Percentiles rank a stretch among this genome's conserved stretches.
Conservation (phyloP, 2,329 filamentous ascomycete genomes). For the Sporothrix pallida region DNA sequence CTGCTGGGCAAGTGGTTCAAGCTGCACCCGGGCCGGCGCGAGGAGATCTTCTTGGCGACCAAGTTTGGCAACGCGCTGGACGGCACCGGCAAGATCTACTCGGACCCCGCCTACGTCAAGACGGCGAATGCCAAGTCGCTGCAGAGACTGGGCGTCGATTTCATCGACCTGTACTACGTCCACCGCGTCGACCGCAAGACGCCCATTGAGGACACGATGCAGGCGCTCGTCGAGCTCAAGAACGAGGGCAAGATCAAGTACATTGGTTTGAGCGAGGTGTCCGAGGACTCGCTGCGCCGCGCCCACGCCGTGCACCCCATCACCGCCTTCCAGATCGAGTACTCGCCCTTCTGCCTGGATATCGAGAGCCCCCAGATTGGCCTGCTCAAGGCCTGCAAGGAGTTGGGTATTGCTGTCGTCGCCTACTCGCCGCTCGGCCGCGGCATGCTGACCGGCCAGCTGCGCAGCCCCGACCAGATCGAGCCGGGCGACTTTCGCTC, state of each 20-base stretch:
- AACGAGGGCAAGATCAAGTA: constrained; percentile 61
- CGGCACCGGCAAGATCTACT: constrained; percentile 42
- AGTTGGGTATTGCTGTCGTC: constrained; percentile 53
- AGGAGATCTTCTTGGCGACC: constrained; percentile 51
- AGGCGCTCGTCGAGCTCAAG: constrained; percentile 53
- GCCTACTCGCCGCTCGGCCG: constrained; percentile 51
- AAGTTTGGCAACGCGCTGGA: constrained; percentile 37
- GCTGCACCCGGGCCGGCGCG: constrained; percentile 47
- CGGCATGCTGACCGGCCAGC: constrained; percentile 50
- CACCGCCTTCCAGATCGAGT: constrained; percentile 49
- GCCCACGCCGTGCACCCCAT: constrained; percentile 58
- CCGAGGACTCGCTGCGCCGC: constrained; percentile 56
- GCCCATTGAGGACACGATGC: constrained; percentile 55
- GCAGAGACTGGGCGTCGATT: constrained; percentile 54
- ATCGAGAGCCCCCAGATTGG: constrained; percentile 59
- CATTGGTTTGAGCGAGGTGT: constrained; percentile 61
- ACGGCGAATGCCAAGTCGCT: constrained; percentile 47
- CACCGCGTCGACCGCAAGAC: constrained; percentile 56
- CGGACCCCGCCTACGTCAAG: constrained; percentile 42
- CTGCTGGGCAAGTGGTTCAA: constrained; percentile 54
- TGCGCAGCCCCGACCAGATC: constrained; percentile 39
- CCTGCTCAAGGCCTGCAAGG: constrained; percentile 52
- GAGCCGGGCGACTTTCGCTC: constrained; percentile 34
- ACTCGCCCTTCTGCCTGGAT: constrained; percentile 58
- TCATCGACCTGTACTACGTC: constrained; percentile 62